Base-by-base conservation (phyloP, 208 protist genomes). In the Polymyxa betae region DNA sequence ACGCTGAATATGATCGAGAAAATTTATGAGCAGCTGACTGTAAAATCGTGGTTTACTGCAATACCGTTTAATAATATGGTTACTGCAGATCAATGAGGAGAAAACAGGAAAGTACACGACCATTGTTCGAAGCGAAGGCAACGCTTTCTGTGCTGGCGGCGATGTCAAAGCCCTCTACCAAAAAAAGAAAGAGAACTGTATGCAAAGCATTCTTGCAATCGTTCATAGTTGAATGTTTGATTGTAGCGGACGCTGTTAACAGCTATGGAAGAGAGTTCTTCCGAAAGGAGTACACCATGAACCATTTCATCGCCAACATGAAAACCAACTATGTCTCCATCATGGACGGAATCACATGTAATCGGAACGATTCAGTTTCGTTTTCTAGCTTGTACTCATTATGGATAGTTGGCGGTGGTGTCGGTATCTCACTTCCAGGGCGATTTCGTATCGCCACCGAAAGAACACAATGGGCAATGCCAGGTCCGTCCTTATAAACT, bases 1-100 rank as follows among this genome's bases (percentile, higher is more conserved):
- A 89, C 16, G 5, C 10, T n/a, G 45, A 45, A 89, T n/a, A 89
- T 89, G 88, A 89, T 89, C 88, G 88, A 89, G 16, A 38, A n/a
- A 5, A 45, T 82, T 38, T 82, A 82, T n/a, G n/a, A 35, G 35
- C 5, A 82, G 12, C 5, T 82, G 5, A 5, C 5, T 5, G 72
- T 43, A 40, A 82, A 82, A 82, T 43, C 5, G 16, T 82, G 5
- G 5, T 5, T 35, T 35, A 38, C 5, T 82, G 72, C 35, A n/a
- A 5, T 45, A 20, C 5, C 10, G 5, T n/a, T 12, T 77, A 66
- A 89, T 89, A 32, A 66, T 32, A 44, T 20, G n/a, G 16, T 35
- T 89, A 20, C 66, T 64, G 1, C n/a, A 89, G 54, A 66, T 35
- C 16, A 45, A 32, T 12, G 88, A 89, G n/a, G 5, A 64, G 12